These are phyloP conservation scores for Calonectria naviculata DNA, from an alignment of 2,329 filamentous ascomycete species.

Conservation along the genomic window DNA sequence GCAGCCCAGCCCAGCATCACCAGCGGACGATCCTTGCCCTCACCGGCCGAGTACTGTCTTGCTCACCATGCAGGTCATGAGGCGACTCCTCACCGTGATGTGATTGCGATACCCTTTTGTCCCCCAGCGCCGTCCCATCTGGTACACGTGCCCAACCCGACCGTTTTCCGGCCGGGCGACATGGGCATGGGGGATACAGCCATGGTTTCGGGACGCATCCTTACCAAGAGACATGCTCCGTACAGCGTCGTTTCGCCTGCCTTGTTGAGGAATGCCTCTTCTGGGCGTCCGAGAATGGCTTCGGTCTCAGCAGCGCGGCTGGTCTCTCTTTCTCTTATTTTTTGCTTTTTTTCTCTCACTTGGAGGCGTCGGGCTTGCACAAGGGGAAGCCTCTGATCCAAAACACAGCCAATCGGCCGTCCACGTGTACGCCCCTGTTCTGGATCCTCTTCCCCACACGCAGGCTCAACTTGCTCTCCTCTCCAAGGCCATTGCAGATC, in stretches of 20 bases:
- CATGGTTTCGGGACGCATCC: slow-evolving; percentile 1
- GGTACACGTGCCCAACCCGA: slow-evolving; percentile 1
- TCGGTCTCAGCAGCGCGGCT: background rate
- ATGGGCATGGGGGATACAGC: background rate
- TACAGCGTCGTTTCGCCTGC: background rate
- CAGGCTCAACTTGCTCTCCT: background rate
- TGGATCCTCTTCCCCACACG: slow-evolving; percentile 18
- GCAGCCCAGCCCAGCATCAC: background rate
- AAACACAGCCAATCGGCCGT: slow-evolving; percentile 25
- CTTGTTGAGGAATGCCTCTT: slow-evolving; percentile 14
- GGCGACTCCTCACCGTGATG: background rate
- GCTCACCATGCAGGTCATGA: slow-evolving; percentile 6
- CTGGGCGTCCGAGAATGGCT: background rate
- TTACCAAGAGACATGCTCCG: slow-evolving; percentile 2
- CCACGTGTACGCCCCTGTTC: slow-evolving; percentile 21
- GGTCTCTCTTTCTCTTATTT: background rate
- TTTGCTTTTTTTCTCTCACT: background rate
- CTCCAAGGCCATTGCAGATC: background rate
- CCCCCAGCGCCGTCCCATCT: background rate
- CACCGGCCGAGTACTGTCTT: background rate
- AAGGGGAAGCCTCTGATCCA: slow-evolving; percentile 7
- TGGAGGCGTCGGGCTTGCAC: slow-evolving; percentile 6
- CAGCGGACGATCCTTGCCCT: background rate
- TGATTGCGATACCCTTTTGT: background rate
- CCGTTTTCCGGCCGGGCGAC: slow-evolving; percentile 2